Evolutionary conservation across 306 rosid species (phyloP).

Genomic region (Cicer cuneatum): DNA sequence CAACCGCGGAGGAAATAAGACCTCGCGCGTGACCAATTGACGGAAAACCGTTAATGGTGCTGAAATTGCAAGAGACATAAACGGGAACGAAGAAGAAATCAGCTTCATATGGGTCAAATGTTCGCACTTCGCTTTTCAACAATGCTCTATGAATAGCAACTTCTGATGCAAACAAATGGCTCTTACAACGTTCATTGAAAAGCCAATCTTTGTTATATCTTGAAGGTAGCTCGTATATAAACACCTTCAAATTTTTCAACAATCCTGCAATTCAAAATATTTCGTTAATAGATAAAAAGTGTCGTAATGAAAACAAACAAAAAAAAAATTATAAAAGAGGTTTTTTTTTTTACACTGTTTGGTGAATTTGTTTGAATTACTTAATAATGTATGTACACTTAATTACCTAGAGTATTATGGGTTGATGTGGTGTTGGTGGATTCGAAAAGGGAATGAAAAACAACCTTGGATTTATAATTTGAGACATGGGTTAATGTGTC

Average conservation of each 20-base stretch:
- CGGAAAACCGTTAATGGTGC: conserved; percentile 82
- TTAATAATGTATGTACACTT: too few species aligned
- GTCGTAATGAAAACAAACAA: too few species aligned
- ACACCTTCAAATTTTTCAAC: conserved; percentile 62
- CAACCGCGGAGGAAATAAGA: conserved; percentile 69
- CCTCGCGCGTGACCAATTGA: conserved; percentile 91
- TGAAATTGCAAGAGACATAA: conserved; percentile 92
- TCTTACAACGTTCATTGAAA: conserved; percentile 61
- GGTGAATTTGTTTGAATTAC: too few species aligned
- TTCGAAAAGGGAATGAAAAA: conserved; percentile 59
- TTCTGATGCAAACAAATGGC: conserved; percentile 81
- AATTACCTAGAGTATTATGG: too few species aligned
- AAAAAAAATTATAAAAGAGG: too few species aligned
- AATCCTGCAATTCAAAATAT: conserved; percentile 27
- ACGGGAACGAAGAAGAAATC: conserved; percentile 93
- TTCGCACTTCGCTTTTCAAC: conserved; percentile 60
- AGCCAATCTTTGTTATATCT: conserved; percentile 76
- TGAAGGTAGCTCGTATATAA: conserved; percentile 73
- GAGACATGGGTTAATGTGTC: conserved; percentile 39
- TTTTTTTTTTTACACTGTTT: too few species aligned
- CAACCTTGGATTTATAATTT: conserved; percentile 40
- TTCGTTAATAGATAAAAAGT: too few species aligned
- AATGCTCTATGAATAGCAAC: conserved; percentile 82
- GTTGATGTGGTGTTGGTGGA: conserved; percentile 30
- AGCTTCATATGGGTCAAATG: conserved; percentile 73